phyloP scores from a whole-genome alignment of 768 basidiomycete genomes.

The Asterophora parasitica region DNA sequence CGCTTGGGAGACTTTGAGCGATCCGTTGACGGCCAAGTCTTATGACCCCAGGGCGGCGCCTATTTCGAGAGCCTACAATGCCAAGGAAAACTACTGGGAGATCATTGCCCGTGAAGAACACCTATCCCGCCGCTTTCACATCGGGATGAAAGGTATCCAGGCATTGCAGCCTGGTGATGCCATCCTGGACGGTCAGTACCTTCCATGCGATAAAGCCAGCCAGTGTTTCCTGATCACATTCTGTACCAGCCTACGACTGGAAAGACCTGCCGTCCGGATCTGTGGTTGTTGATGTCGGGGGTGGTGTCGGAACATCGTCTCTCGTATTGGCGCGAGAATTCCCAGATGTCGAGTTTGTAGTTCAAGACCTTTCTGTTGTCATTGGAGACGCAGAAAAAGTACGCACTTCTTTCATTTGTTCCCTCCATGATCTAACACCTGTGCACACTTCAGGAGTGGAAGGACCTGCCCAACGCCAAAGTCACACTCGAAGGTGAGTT shows the following conservation, averaged over 20 bases:
- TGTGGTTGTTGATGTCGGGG: slow-evolving; percentile 32
- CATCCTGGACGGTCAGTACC: slow-evolving; percentile 12
- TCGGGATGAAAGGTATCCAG: slow-evolving; percentile 26
- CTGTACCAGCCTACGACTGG: slow-evolving; percentile 19
- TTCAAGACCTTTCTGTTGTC: slow-evolving; percentile 28
- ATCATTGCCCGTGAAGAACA: slow-evolving; percentile 18
- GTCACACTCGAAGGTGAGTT: too few relatives aligned
- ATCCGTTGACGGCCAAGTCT: slow-evolving; percentile 21
- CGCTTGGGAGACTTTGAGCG: slow-evolving; percentile 27
- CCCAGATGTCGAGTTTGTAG: slow-evolving; percentile 26
- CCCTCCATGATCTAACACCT: too few relatives aligned
- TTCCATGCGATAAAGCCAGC: too few relatives aligned
- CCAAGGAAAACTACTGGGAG: slow-evolving; percentile 21
- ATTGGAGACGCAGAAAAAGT: slow-evolving; percentile 21
- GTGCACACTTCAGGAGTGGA: too few relatives aligned
- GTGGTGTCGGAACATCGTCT: slow-evolving; percentile 27
- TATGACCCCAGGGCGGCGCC: slow-evolving; percentile 21
- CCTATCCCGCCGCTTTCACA: slow-evolving; percentile 22
- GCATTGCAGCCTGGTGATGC: slow-evolving; percentile 22
- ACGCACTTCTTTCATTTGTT: too few relatives aligned
- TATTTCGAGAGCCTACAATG: slow-evolving; percentile 22
- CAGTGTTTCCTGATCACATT: too few relatives aligned
- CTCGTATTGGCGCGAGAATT: slow-evolving; percentile 23
- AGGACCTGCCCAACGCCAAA: too few relatives aligned
- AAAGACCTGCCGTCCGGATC: slow-evolving; percentile 8